Evolutionary conservation across 768 basidiomycete genomes (phyloP).

Genomic region (Galerina marginata): DNA sequence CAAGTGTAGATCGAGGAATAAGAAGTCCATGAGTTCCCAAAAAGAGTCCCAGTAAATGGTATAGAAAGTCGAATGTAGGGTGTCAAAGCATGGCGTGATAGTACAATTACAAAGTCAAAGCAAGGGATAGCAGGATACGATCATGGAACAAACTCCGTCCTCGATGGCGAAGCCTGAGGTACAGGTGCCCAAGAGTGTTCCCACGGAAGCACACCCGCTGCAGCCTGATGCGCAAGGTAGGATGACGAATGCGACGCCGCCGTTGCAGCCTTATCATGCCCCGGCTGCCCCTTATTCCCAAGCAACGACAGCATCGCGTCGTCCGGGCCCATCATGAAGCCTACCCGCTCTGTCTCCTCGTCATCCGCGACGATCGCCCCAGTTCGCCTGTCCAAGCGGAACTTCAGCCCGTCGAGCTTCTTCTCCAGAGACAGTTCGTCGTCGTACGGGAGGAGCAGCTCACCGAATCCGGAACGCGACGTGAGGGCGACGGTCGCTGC

Average conservation of each 20-base stretch:
- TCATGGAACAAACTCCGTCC: slow-evolving; percentile 11
- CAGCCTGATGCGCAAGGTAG: slow-evolving; percentile 22
- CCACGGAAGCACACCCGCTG: slow-evolving; percentile 33
- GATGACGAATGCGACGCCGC: slow-evolving; percentile 21
- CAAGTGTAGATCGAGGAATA: too few relatives aligned
- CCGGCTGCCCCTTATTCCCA: slow-evolving; percentile 21
- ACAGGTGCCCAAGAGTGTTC: slow-evolving; percentile 15
- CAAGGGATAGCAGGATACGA: not conserved
- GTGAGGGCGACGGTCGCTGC: slow-evolving; percentile 62
- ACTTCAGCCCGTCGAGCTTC: slow-evolving; percentile 56
- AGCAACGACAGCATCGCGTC: slow-evolving; percentile 45
- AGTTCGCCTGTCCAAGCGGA: slow-evolving; percentile 60
- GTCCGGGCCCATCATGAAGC: slow-evolving; percentile 32
- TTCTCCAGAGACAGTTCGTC: slow-evolving; percentile 45
- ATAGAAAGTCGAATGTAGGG: too few relatives aligned
- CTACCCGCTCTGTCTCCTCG: slow-evolving; percentile 31
- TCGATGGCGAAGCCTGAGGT: not conserved
- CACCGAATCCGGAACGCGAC: slow-evolving; percentile 64
- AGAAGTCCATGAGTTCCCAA: not conserved
- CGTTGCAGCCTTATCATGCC: slow-evolving; percentile 17
- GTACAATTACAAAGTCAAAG: not conserved
- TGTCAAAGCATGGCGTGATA: not conserved
- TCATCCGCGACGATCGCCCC: slow-evolving; percentile 69
- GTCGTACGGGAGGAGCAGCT: slow-evolving; percentile 66
- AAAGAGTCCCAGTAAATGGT: not conserved